Evolutionary conservation across 257 asterid genomes (phyloP).

Genomic region (Fraxinus anomala): DNA sequence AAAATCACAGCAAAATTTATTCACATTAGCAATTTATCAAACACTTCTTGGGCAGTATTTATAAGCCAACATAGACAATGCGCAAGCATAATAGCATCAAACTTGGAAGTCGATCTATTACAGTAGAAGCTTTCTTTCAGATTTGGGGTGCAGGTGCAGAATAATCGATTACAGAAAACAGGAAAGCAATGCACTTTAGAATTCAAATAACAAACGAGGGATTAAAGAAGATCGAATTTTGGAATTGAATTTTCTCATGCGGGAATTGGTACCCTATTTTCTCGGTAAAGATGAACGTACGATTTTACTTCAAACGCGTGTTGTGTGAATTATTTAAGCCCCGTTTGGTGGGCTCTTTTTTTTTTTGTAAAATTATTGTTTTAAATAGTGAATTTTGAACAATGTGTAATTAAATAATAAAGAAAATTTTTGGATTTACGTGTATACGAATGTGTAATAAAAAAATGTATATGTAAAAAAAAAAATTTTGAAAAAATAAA

Average conservation of each 20-base stretch:
- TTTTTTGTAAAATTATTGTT: too few species aligned
- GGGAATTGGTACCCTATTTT: background rate
- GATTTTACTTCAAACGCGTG: too few species aligned
- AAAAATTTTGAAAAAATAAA: too few species aligned
- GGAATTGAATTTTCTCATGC: background rate
- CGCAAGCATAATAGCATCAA: background rate
- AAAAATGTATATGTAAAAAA: too few species aligned
- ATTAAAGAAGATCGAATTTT: background rate
- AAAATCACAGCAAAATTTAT: background rate
- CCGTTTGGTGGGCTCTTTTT: too few species aligned
- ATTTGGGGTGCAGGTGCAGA: background rate
- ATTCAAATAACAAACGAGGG: background rate
- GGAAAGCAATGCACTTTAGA: background rate
- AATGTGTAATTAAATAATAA: too few species aligned
- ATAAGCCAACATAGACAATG: background rate
- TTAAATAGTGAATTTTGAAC: too few species aligned
- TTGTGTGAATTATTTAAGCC: too few species aligned
- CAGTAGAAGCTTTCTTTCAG: background rate
- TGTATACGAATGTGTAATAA: too few species aligned
- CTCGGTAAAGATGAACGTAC: too few species aligned
- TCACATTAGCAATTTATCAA: slow-evolving; percentile 33
- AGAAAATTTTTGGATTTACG: too few species aligned
- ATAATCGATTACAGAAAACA: background rate
- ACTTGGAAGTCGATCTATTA: background rate
- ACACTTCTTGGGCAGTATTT: slow-evolving; percentile 26